A percentile compares a stretch with the other conserved stretches of the same genome.
phyloP scores from a whole-genome alignment of 1,284 basidiomycete species.

The Melanopsichium pennsylvanicum region DNA sequence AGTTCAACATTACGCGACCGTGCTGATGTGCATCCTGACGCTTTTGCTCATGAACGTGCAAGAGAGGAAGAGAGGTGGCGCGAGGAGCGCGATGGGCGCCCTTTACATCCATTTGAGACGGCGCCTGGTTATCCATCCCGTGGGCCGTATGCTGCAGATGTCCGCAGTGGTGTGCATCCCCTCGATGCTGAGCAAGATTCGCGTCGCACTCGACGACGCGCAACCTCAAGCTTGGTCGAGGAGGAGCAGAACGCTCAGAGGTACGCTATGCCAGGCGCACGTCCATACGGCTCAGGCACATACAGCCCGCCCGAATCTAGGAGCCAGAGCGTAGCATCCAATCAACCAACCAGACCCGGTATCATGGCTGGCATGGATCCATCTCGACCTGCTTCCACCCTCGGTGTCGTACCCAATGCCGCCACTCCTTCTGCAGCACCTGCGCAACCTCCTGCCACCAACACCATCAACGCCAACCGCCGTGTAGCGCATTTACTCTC shows the following conservation, averaged over 20 bases:
- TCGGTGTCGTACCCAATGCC: slow-evolving; percentile 11
- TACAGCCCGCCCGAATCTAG: slow-evolving; percentile 36
- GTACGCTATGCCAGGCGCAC: slow-evolving; percentile 9
- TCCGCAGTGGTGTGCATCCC: slow-evolving; percentile 3
- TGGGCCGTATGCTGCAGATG: slow-evolving; percentile 9
- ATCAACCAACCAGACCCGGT: slow-evolving; percentile 5
- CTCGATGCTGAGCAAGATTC: slow-evolving; percentile 14
- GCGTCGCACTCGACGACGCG: slow-evolving; percentile 24
- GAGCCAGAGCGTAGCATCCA: slow-evolving; percentile 16
- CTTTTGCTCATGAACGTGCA: slow-evolving; percentile 15
- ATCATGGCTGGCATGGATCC: slow-evolving; percentile 35
- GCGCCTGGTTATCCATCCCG: slow-evolving; percentile 2
- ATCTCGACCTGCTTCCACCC: slow-evolving; percentile 24
- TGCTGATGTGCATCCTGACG: slow-evolving; percentile 11
- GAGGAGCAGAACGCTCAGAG: slow-evolving; percentile 18
- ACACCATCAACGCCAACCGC: slow-evolving; percentile 35
- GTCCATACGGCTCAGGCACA: slow-evolving; percentile 11
- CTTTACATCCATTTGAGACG: slow-evolving; percentile 13
- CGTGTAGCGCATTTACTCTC: slow-evolving; percentile 43
- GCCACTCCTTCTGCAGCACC: slow-evolving; percentile 1
- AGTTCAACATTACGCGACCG: slow-evolving; percentile 9
- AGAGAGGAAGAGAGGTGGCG: slow-evolving; percentile 29
- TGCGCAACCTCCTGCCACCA: slow-evolving; percentile 3
- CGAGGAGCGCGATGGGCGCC: slow-evolving; percentile 14
- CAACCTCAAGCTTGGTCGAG: slow-evolving; percentile 13